Conservation (phyloP, 345 rosid genomes). For the Populus nigra region DNA sequence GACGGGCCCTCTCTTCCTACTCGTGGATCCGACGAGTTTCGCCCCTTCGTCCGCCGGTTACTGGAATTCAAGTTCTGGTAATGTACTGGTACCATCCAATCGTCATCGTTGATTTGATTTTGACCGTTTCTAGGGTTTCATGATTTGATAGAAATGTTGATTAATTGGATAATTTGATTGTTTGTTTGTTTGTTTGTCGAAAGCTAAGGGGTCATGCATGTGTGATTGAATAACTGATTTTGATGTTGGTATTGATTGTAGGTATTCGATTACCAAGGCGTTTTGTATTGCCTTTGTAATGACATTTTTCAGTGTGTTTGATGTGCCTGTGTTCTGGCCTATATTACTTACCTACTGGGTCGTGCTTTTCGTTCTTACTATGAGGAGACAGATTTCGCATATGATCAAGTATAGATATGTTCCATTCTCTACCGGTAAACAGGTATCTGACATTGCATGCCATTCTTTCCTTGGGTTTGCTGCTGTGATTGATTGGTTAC, state of each 20-base stretch:
- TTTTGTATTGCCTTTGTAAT: slow-evolving; percentile 64
- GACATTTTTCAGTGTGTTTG: slow-evolving; percentile 78
- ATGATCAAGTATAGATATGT: slow-evolving; percentile 94
- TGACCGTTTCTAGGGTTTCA: neutral
- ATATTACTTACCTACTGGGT: slow-evolving; percentile 93
- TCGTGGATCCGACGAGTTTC: slow-evolving; percentile 84
- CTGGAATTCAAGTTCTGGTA: slow-evolving; percentile 94
- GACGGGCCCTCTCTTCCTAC: slow-evolving; percentile 78
- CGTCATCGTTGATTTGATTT: neutral
- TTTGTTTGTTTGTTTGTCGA: neutral
- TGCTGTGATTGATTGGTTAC: neutral
- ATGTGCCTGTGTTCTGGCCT: slow-evolving; percentile 97
- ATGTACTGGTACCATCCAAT: neutral
- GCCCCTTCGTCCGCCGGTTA: slow-evolving; percentile 91
- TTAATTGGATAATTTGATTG: neutral
- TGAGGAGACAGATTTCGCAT: slow-evolving; percentile 85
- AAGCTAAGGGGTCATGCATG: neutral
- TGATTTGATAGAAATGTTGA: neutral
- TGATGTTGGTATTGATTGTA: slow-evolving; percentile 12
- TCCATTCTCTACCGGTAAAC: slow-evolving; percentile 90
- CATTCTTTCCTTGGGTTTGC: neutral
- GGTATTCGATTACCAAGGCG: slow-evolving; percentile 75
- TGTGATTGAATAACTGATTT: neutral
- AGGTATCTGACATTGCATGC: slow-evolving; percentile 32
- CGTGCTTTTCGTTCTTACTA: slow-evolving; percentile 68